These are phyloP conservation scores for Dictyophora rubrovolvata DNA, from an alignment of 768 basidiomycete species.

Conservation along the genomic window DNA sequence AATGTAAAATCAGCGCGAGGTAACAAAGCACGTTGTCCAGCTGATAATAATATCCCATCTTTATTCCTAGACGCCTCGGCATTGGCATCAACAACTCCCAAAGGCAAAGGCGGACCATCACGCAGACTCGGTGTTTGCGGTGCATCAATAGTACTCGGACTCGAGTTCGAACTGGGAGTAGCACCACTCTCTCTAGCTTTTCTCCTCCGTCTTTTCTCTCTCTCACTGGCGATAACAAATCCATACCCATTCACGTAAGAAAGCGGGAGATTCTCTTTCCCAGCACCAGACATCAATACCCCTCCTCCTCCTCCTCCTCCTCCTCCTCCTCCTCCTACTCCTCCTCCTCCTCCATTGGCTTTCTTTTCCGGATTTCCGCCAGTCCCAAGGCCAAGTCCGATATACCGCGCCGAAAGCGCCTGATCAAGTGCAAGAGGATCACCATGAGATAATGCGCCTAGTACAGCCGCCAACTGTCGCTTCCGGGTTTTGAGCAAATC, in stretches of 20 bases:
- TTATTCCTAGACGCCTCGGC: neutral
- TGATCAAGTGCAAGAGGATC: slow-evolving; percentile 71
- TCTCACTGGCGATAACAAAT: neutral
- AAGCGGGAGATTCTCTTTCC: neutral
- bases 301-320: neutral
- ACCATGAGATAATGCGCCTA: slow-evolving; percentile 55
- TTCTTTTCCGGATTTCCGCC: slow-evolving; percentile 25
- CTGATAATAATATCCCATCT: slow-evolving; percentile 21
- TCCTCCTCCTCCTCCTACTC: neutral
- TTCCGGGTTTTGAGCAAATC: slow-evolving; percentile 60
- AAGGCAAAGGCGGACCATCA: neutral
- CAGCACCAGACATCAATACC: neutral
- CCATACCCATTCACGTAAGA: neutral
- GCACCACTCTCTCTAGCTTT: neutral
- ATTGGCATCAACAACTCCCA: neutral
- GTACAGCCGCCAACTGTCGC: slow-evolving; percentile 58
- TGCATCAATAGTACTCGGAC: too few relatives aligned
- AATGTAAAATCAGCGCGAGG: slow-evolving; percentile 44
- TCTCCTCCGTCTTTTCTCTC: neutral
- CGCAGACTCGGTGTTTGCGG: neutral
- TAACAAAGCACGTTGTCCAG: slow-evolving; percentile 24
- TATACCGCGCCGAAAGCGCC: slow-evolving; percentile 46
- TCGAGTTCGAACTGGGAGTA: neutral
- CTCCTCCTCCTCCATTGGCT: neutral
- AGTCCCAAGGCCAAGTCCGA: slow-evolving; percentile 20